These are phyloP conservation scores for Astrothelium subdiscretum DNA, from an alignment of 495 filamentous ascomycete species.

Conservation along the genomic window DNA sequence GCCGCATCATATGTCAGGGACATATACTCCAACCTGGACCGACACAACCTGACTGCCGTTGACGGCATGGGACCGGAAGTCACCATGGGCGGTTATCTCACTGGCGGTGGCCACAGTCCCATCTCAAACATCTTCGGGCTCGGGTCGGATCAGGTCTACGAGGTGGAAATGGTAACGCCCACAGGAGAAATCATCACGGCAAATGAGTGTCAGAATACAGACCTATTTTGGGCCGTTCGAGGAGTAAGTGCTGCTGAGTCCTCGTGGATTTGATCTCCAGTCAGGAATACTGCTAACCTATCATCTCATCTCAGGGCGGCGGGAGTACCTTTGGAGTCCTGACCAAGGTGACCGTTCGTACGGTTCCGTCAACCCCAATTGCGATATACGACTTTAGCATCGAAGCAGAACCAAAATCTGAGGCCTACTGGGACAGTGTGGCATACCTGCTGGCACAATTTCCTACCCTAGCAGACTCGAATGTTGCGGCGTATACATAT, in stretches of 20 bases:
- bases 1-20: neutral
- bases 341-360: slow-evolving; percentile 1
- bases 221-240: slow-evolving; percentile 8
- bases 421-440: neutral
- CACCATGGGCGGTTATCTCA: neutral
- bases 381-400: neutral
- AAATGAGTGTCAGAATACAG: slow-evolving; percentile 2
- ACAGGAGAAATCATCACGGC: neutral
- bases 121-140: slow-evolving; percentile 2
- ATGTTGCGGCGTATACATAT: neutral
- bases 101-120: slow-evolving; percentile 5
- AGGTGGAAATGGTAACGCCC: slow-evolving; percentile 1
- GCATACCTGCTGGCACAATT: neutral
- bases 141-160: slow-evolving; percentile 2
- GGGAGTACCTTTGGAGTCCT: slow-evolving; percentile 3
- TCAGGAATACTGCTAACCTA: too few species aligned
- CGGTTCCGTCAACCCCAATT: neutral
- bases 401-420: neutral
- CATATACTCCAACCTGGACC: neutral
- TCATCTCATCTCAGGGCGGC: too few species aligned
- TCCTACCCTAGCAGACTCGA: neutral
- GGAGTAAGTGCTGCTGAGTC: neutral
- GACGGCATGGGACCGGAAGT: neutral
- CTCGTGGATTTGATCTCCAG: too few species aligned
- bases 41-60: neutral